Base-by-base conservation (phyloP, 352 stramenopile species). In the Phytophthora pinifolia region DNA sequence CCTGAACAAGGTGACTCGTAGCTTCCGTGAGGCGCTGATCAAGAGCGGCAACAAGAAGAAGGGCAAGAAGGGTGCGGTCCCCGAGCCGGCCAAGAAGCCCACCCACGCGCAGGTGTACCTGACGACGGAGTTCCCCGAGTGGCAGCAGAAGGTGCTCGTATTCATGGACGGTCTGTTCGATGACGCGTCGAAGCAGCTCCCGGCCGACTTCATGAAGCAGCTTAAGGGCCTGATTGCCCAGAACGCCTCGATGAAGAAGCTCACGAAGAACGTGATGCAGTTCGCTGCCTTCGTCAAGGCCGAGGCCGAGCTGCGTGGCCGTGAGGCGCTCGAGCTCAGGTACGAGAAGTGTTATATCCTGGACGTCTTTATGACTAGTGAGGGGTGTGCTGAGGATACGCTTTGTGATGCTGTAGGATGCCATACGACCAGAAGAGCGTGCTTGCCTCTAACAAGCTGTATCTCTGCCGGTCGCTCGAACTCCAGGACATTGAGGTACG, bases 181-280 rank as follows among this genome's bases (percentile, higher is more conserved):
- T 68, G 64, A 60, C 4, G 59, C 62, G 14, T 76, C 64, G 29
- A 89, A 89, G 60, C 50, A 76, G 33, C 93, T 96, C 72, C 72
- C 84, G 29, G 68, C 58, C 14, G 81, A 94, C 61, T 93, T 96
- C 39, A 94, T 96, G 79, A 92, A 92, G 68, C 67, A 86, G 12
- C 65, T 96, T 13, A 96, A 96, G 82, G 70, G 72, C 17, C 54
- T 81, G 48, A 70, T 96, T 35, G 59, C 62, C 7, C 75, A 80
- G 42, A 70, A 93, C 59, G 80, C 91, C 46, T 82, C 88, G 30
- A 54, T 96, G 42, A 95, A 94, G 78, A 91, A 86, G 67, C 64
- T 94, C 12, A 95, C 82, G 12, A 98, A 98, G 82, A 92, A 96
- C 57, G 83, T 96, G 25, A 99, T 99, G 96, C 96, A 99, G 67